Evolutionary conservation across 2,329 filamentous ascomycete genomes (phyloP), one percentile per base, ranked within the genome.

Genomic region (Apiospora koreana): DNA sequence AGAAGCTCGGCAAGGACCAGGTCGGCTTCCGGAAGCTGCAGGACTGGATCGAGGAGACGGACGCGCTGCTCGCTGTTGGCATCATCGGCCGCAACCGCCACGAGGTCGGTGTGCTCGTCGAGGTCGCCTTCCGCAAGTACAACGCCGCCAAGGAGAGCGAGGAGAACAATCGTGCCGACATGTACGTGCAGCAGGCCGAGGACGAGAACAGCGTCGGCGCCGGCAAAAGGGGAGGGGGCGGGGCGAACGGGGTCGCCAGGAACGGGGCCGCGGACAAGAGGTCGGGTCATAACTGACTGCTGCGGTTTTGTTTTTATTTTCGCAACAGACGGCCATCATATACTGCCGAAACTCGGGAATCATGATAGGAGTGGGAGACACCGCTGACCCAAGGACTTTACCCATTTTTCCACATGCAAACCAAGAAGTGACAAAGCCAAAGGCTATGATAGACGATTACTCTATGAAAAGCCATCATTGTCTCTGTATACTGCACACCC

Each of bases 1-100:
- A 85, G 72, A 76, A 83, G 21, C 71, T 87, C 23, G 79, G 83
- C 50, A 83, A 84, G 67, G 83, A 87, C 70, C 82, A 83, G 46
- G 79, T 83, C 21, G 83, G 83, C 58, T 86, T 85, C 73, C 77
- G 83, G 0, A 80, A 83, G 45, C 76, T 88, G 28, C 83, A 85
- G 75, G 86, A 87, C 73, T 87, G 85, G 80, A 86, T 88, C 65
- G 86, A 88, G 72, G 85, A 88, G 77, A 85, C 83, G 1, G 85
- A 87, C 73, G 80, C 84, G 5, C 69, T 85, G 71, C 74, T 85
- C 16, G 77, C 80, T 0, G 80, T 83, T 0, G 83, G 83, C 0
- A 78, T 84, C 1, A 77, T 85, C 1, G 84, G 85, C 0, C 73
- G 80, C 54, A 77, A 84, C 71, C 76, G 80, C 9, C 79, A 79